phyloP scores from a whole-genome alignment of 345 rosid species.

The Schrenkiella parvula region DNA sequence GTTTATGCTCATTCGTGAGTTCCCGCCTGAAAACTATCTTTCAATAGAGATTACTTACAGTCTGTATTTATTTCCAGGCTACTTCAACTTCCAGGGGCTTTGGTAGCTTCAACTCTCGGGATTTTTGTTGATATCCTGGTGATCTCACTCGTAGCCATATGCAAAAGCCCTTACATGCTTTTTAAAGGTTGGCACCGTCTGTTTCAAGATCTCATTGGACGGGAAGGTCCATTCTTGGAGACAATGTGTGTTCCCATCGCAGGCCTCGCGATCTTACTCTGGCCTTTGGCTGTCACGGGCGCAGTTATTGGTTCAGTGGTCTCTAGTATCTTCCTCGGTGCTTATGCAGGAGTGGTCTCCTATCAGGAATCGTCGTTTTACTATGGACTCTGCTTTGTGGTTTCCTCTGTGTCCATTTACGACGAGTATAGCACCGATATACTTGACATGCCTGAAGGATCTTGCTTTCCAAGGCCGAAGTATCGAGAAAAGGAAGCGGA shows the following conservation, averaged over 20 bases:
- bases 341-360: conserved; percentile 74
- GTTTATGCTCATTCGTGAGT: neutral
- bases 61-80: conserved; percentile 42
- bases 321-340: conserved; percentile 80
- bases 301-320: conserved; percentile 73
- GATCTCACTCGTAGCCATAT: conserved; percentile 66
- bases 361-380: conserved; percentile 91
- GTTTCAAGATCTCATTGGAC: conserved; percentile 84
- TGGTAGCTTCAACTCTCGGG: conserved; percentile 60
- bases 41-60: neutral
- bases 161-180: conserved; percentile 88
- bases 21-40: neutral
- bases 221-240: conserved; percentile 98
- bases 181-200: conserved; percentile 95
- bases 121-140: conserved; percentile 59
- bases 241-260: conserved; percentile 97
- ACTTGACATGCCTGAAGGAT: conserved; percentile 89
- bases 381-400: conserved; percentile 77
- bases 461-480: conserved; percentile 84
- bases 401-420: conserved; percentile 74
- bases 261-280: conserved; percentile 84
- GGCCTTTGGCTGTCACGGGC: conserved; percentile 94
- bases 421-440: conserved; percentile 92
- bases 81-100: conserved; percentile 67
- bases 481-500: conserved; percentile 36